Evolutionary conservation across 2,329 filamentous ascomycete species (phyloP).

Genomic region (Scedosporium boydii): DNA sequence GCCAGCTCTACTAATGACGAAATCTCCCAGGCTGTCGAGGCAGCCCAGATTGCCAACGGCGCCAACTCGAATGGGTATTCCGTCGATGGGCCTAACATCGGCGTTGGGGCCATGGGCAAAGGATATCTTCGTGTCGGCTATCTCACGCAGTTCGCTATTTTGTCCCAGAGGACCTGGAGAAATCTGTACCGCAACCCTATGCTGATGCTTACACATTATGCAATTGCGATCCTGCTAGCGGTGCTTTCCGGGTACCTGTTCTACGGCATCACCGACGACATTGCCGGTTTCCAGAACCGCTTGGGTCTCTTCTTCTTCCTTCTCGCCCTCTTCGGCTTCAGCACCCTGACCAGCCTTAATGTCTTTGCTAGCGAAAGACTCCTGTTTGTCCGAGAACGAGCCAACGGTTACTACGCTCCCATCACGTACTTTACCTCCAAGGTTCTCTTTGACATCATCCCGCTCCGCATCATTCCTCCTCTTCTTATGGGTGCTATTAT

Average conservation of each 20-base stretch:
- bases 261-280: conserved; percentile 91
- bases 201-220: conserved; percentile 97
- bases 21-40: conserved; percentile 59
- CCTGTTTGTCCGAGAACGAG: conserved; percentile 84
- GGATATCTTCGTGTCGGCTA: conserved; percentile 78
- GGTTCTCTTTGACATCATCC: conserved; percentile 96
- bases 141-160: conserved; percentile 72
- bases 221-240: conserved; percentile 87
- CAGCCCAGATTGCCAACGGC: conserved; percentile 59
- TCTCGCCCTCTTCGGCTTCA: conserved; percentile 91
- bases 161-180: conserved; percentile 88
- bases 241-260: conserved; percentile 94
- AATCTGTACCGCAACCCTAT: conserved; percentile 97
- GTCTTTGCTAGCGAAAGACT: conserved; percentile 89
- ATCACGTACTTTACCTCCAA: conserved; percentile 92
- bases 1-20: conserved; percentile 66
- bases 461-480: conserved; percentile 85
- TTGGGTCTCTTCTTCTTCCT: conserved; percentile 97
- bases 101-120: conserved; percentile 55
- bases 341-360: conserved; percentile 83
- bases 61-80: conserved; percentile 43
- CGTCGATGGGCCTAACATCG: conserved; percentile 35
- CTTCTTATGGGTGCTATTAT: conserved; percentile 93
- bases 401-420: conserved; percentile 93
- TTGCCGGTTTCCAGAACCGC: conserved; percentile 94